phyloP scores from a whole-genome alignment of 139 green algal genomes.

The Coelastrella sp. region DNA sequence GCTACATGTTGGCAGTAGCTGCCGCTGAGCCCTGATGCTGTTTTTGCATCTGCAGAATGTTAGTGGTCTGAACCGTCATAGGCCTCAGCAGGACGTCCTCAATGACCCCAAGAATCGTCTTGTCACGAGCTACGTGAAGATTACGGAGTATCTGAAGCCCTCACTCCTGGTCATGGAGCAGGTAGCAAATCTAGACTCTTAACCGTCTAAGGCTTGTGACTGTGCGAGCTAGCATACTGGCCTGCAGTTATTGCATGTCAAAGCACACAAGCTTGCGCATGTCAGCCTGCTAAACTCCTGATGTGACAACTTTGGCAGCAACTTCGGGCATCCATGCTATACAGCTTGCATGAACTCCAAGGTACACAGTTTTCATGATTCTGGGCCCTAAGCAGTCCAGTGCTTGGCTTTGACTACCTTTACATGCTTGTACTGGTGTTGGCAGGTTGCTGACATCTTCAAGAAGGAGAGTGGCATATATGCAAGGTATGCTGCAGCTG shows the following conservation, averaged over 20 bases:
- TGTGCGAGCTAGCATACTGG: no score
- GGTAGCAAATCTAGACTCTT: constrained; percentile 47
- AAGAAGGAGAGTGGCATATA: constrained; percentile 77
- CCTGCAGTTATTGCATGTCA: no score
- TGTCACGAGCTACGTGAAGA: constrained; percentile 67
- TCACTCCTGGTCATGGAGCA: constrained; percentile 84
- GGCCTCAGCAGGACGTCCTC: constrained; percentile 61
- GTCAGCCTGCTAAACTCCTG: no score
- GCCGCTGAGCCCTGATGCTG: neutral
- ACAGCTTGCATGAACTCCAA: no score
- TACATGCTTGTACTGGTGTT: neutral
- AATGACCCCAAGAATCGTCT: constrained; percentile 78
- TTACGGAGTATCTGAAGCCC: constrained; percentile 72
- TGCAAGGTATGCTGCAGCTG: constrained; percentile 52
- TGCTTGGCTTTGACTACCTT: no score
- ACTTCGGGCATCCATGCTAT: no score
- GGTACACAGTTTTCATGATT: no score
- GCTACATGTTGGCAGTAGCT: neutral
- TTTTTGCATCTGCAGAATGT: constrained; percentile 45
- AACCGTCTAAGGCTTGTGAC: no score
- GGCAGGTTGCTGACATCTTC: constrained; percentile 68
- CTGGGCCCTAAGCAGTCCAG: no score
- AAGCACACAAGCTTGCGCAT: no score
- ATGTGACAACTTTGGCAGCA: no score
- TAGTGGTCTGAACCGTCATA: constrained; percentile 83